phyloP scores from a whole-genome alignment of 1,284 basidiomycete genomes.

The Leccinum huronense region DNA sequence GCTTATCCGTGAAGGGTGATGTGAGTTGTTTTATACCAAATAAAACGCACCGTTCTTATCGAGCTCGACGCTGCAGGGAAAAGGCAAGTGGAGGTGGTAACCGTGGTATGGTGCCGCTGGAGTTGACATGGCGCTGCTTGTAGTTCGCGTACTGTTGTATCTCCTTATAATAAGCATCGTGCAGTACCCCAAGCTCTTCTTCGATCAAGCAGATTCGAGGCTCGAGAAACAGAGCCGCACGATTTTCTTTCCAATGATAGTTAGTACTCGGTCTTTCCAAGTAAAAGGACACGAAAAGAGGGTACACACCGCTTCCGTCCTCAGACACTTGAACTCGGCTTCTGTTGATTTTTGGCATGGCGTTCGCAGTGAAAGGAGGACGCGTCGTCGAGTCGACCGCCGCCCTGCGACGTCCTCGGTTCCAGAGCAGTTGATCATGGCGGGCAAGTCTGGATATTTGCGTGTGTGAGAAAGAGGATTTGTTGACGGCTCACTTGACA shows the following conservation, averaged over 20 bases:
- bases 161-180: conserved; percentile 99
- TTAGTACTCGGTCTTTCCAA: conserved; percentile 39
- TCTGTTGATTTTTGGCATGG: conserved; percentile 90
- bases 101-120: conserved; percentile 60
- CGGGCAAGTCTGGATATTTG: too few species aligned
- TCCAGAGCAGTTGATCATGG: too few species aligned
- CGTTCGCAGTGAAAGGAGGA: conserved; percentile 42
- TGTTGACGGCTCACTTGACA: too few species aligned
- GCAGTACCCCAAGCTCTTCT: conserved; percentile 98
- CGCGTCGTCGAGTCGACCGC: conserved; percentile 39
- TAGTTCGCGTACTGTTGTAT: conserved; percentile 98
- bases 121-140: conserved; percentile 90
- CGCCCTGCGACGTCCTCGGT: conserved; percentile 39
- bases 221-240: conserved; percentile 15
- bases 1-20: conserved; percentile 40
- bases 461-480: too few species aligned
- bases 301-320: conserved; percentile 87
- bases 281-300: conserved; percentile 29
- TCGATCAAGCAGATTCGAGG: conserved; percentile 66
- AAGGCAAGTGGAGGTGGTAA: conserved; percentile 87
- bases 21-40: conserved; percentile 47
- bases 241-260: conserved; percentile 27
- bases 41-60: conserved; percentile 85
- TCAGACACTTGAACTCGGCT: conserved; percentile 93
- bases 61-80: conserved; percentile 95